Conservation (phyloP, 768 basidiomycete genomes). For the Auricularia sp. region DNA sequence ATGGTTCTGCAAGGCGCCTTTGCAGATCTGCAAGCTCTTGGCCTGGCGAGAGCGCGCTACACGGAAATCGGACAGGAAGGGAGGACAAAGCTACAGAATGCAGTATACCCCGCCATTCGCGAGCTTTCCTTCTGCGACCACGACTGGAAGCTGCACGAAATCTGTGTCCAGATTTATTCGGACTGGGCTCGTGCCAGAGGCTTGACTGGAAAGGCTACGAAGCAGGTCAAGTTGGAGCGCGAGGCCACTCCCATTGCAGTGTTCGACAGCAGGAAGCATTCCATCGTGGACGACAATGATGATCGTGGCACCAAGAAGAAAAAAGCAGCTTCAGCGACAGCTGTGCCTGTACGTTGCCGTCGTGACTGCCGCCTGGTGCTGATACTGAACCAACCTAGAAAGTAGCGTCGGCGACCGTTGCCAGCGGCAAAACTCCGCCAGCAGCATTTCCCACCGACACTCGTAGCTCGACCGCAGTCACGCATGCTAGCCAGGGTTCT, state of each 20-base stretch:
- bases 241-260: not conserved
- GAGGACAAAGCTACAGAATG: not conserved
- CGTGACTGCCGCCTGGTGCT: too few relatives aligned
- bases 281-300: not conserved
- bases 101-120: not conserved
- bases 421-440: too few relatives aligned
- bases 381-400: too few relatives aligned
- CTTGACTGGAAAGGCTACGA: not conserved
- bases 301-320: not conserved
- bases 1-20: too few relatives aligned
- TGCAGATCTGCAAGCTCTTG: not conserved
- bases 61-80: not conserved
- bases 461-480: too few relatives aligned
- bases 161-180: not conserved
- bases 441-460: too few relatives aligned
- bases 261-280: not conserved
- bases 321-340: too few relatives aligned
- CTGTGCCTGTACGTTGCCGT: too few relatives aligned
- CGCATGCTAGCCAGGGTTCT: too few relatives aligned
- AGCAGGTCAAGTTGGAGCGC: not conserved
- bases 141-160: not conserved
- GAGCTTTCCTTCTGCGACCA: not conserved
- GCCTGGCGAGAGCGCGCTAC: not conserved
- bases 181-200: not conserved
- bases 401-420: too few relatives aligned